Base-by-base conservation (phyloP, 2,329 filamentous ascomycete genomes). In the Penicillium sumatraense region DNA sequence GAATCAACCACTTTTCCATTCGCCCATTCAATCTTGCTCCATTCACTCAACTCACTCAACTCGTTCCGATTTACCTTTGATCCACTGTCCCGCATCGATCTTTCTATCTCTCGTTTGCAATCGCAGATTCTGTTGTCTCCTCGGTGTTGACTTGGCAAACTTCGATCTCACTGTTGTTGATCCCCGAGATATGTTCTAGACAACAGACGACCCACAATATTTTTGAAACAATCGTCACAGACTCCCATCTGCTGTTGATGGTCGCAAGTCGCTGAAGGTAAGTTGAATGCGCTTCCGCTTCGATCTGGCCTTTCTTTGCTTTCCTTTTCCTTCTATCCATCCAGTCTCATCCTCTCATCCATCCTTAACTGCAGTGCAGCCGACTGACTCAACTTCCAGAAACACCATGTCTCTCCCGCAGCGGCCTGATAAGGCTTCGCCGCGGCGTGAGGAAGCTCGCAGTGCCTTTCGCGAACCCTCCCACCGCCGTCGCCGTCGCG, bases 381-480 rank as follows among this genome's bases (percentile, higher is more conserved):
- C 31, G 21, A 33, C 27, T 29, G 44, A 58, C 44, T 23, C 21
- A 16, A 42, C n/a, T 3, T 10, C 14, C 48, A 65, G 59, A 41
- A 60, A 36, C 60, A 64, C 55, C 53, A 81, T 80, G 78, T 81
- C 82, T 65, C 73, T 82, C 61, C 81, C 82, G 55, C 81, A 79
- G 64, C 82, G 88, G 73, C 89, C 89, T 54, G 85, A 86, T 68
- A 83, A 83, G 63, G 82, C 80, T 53, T 81, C 83, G 63, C 82
- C 86, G 59, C 81, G 81, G 52, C 83, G 83, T 66, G 85, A 88
- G 63, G 83, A 85, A 27, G 51, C 46, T 53, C 66, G 68, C 57
- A 81, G 83, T 67, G 79, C 84, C 54, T 91, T 90, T 73, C 83
- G 88, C 65, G 86, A 87, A 61, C 88, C 89, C 40, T 83, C 85